Base-by-base conservation (phyloP, 768 basidiomycete genomes). In the Vararia minispora region DNA sequence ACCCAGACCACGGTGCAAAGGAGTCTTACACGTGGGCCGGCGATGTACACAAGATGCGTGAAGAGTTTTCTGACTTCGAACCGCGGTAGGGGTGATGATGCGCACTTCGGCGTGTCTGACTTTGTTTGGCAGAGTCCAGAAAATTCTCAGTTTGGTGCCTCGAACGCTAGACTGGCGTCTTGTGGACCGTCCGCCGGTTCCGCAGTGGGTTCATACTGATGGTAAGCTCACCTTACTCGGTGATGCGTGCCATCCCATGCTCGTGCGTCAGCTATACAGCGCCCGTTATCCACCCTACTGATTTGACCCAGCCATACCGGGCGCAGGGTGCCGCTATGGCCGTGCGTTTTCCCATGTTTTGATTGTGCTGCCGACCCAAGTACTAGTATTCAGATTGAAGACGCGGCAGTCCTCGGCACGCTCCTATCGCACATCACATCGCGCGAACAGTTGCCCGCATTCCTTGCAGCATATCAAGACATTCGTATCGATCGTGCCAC, bases 321-420 rank as follows among this genome's bases (percentile, higher is more conserved):
- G 54, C 54, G 3, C 54, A 56, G 38, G 54, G 54, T 8, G 51
- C 53, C 13, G 54, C 53, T 6, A 56, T 56, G 53, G 54, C 54
- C 10, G 40, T 41, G 20, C 31, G 38, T 33, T 4, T 18, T 6
- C 14, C 38, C 9, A 31, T 12, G 4, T 5, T 22, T 12, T n/a
- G 9, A 13, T 29, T 10, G 13, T 14, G 8, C 37, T 16, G 9
- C 13, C 9, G 10, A 11, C 9, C 9, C 9, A 16, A 10, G 21
- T 5, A 28, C 27, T 18, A n/a, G 28, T 21, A 39, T 46, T 17
- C 24, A 41, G 30, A 40, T 57, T 23, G 57, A 58, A 35, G 56
- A 58, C 25, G 56, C 52, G n/a, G 53, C 52, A 2, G 44, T 52
- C 14, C 49, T 58, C 29, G 56, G 56, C 38, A 42, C 42, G 20